Evolutionary conservation across 1,139 yeast species (phyloP).

Genomic region (Pneumocystis sp.): DNA sequence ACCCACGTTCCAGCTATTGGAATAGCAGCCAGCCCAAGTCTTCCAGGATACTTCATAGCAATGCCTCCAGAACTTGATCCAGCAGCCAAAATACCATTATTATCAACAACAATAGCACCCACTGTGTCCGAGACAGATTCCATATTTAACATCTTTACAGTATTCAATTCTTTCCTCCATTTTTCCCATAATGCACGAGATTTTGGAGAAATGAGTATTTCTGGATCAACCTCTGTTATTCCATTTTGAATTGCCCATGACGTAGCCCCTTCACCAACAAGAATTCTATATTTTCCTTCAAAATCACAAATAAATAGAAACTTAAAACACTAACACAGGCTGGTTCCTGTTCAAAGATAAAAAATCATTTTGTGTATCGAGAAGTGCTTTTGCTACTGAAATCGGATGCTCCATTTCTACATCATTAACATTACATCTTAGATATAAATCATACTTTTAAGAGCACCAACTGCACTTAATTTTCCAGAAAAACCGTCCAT

Average conservation of each 20-base stretch:
- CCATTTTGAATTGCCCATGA: conserved; percentile 18
- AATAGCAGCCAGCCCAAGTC: conserved; percentile 30
- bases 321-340: conserved; percentile 18
- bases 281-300: conserved; percentile 13
- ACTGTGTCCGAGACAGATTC: conserved; percentile 23
- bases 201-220: conserved; percentile 16
- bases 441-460: background rate
- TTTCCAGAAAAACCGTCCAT: conserved; percentile 16
- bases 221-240: conserved; percentile 10
- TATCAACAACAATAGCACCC: conserved; percentile 26
- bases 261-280: conserved; percentile 25
- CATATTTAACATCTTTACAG: background rate
- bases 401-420: conserved; percentile 23
- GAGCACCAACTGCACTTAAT: conserved; percentile 23
- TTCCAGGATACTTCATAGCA: conserved; percentile 24
- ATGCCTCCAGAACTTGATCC: conserved; percentile 30
- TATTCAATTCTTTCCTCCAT: conserved; percentile 15
- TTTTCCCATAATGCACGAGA: conserved; percentile 15
- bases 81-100: conserved; percentile 18
- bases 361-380: conserved; percentile 14
- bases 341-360: conserved; percentile 20
- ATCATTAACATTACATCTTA: background rate
- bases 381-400: conserved; percentile 18
- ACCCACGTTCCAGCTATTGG: conserved; percentile 24
- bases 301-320: background rate